Base-by-base conservation (phyloP, 2,329 filamentous ascomycete genomes). In the Sporothrix inflata region DNA sequence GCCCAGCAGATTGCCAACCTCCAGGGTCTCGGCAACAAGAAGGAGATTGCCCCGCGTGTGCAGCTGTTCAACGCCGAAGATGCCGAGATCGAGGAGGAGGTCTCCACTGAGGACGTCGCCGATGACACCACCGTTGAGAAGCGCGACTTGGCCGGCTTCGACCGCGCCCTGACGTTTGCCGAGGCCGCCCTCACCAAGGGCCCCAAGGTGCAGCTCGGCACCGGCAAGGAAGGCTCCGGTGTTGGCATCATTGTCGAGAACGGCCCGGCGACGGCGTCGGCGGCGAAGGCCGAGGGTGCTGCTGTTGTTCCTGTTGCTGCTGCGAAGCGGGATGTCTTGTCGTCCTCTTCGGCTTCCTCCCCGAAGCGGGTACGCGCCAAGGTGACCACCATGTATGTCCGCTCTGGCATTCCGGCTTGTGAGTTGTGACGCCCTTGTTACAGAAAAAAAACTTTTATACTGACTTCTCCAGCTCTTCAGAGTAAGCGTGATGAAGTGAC, bases 21-120 rank as follows among this genome's bases (percentile, higher is more conserved):
- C 45, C 83, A 85, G 75, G 84, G 84, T 40, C 82, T 85, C 79
- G 84, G 84, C 76, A 85, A 85, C 76, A 85, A 85, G 79, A 85
- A 85, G 79, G 82, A 84, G 75, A 85, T 85, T 75, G 81, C 82
- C 30, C 84, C 84, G 30, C 83, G 84, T 12, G 76, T 66, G 47
- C 45, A 71, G 27, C 21, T 63, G 12, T 40, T 61, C 27, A 57
- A 71, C n/a, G 70, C 77, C 55, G 77, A 77, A 66, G 11, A 14
- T 0, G 60, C 40, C 21, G 78, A 77, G 19, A 84, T 60, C 40
- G 68, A 71, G 3, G 57, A 71, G 8, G 45, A 47, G 45, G 45
- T 16, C 2, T 14, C 19, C 14, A 66, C n/a, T 16, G 60, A 49
- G 21, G 38, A 42, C 40, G 40, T 34, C 30, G 6, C 49, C 42